Evolutionary conservation across 2,329 filamentous ascomycete genomes (phyloP).

Genomic region (Onygenales sp.): DNA sequence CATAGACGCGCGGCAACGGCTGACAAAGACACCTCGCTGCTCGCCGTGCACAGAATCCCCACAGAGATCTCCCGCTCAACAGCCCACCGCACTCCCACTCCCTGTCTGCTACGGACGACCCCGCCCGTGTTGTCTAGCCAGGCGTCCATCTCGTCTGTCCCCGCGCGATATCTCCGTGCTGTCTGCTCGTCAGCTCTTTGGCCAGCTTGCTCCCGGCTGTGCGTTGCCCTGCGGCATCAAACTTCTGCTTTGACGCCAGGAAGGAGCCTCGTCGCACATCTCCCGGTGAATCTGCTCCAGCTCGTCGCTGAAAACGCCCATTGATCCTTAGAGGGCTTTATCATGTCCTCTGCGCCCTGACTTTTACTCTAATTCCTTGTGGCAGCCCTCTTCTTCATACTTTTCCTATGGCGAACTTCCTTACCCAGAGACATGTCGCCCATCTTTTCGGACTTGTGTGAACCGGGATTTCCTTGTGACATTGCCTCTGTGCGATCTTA

Average conservation of each 20-base stretch:
- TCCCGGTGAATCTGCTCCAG: neutral
- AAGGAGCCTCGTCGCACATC: neutral
- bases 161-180: neutral
- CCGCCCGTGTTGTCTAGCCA: neutral
- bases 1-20: no score
- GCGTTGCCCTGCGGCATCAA: neutral
- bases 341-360: neutral
- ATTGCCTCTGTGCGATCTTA: constrained; percentile 24
- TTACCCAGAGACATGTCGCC: constrained; percentile 35
- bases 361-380: constrained; percentile 9
- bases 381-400: constrained; percentile 15
- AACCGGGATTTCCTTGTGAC: constrained; percentile 32
- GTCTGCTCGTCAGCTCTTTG: neutral
- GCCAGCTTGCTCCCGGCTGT: neutral
- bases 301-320: neutral
- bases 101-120: neutral
- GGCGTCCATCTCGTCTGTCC: neutral
- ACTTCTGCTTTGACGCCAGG: neutral
- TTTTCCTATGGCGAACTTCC: constrained; percentile 33
- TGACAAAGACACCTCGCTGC: no score
- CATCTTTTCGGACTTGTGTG: constrained; percentile 34
- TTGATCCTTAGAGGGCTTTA: neutral
- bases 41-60: no score
- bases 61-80: no score
- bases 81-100: neutral